Conservation (phyloP, 2,329 filamentous ascomycete species). For the Diatrype stigma region DNA sequence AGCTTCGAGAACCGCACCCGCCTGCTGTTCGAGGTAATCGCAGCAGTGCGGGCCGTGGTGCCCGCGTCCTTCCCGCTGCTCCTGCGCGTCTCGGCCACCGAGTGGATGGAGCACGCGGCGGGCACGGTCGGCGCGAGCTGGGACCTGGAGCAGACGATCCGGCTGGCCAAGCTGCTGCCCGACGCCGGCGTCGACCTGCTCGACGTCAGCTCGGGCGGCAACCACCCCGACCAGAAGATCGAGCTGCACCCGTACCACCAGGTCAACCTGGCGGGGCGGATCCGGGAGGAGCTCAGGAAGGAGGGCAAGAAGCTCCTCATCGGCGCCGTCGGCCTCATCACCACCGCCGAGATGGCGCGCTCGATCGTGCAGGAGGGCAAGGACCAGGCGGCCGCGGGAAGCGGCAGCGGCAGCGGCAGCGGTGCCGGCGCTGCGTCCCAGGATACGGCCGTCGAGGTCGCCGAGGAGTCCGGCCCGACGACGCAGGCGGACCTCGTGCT, state of each 20-base stretch:
- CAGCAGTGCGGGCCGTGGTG: slow-evolving; percentile 47
- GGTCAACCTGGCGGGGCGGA: slow-evolving; percentile 63
- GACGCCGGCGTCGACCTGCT: slow-evolving; percentile 74
- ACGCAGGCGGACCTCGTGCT: slow-evolving; percentile 66
- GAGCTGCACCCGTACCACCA: slow-evolving; percentile 65
- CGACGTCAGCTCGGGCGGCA: slow-evolving; percentile 76
- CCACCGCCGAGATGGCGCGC: slow-evolving; percentile 63
- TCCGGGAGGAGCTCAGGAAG: slow-evolving; percentile 61
- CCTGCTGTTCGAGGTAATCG: slow-evolving; percentile 52
- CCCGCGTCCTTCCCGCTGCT: slow-evolving; percentile 53
- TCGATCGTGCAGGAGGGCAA: slow-evolving; percentile 46
- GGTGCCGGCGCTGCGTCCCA: slow-evolving; percentile 18
- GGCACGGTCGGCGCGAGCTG: slow-evolving; percentile 49
- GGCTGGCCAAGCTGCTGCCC: slow-evolving; percentile 66
- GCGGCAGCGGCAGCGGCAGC: too few relatives aligned
- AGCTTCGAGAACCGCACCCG: slow-evolving; percentile 62
- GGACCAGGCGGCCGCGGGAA: slow-evolving; percentile 38
- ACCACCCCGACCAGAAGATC: slow-evolving; percentile 59
- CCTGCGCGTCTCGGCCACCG: slow-evolving; percentile 57
- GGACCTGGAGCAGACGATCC: slow-evolving; percentile 64
- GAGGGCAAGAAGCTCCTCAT: slow-evolving; percentile 56
- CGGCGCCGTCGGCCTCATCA: slow-evolving; percentile 71
- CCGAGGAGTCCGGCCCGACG: slow-evolving; percentile 33
- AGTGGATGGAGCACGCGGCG: slow-evolving; percentile 52
- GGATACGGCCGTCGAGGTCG: slow-evolving; percentile 39